Conservation (phyloP, 768 basidiomycete species). For the Strobilomyces dryophilus region DNA sequence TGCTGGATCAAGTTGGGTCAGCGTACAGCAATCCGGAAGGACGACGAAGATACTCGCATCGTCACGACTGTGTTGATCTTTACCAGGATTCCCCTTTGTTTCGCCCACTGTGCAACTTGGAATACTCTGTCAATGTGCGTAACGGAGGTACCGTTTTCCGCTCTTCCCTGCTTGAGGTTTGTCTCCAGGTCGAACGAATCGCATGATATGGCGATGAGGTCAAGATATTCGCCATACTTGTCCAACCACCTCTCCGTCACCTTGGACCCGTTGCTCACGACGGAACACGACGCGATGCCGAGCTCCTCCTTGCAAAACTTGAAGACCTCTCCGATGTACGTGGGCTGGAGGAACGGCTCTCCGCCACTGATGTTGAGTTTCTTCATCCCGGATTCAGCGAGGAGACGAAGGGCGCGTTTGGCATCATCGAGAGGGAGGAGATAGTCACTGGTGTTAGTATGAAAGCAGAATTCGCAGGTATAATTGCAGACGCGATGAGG, state of each 20-base stretch:
- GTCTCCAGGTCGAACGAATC: constrained; percentile 37
- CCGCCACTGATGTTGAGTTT: constrained; percentile 37
- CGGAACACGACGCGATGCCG: constrained; percentile 31
- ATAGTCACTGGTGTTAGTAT: constrained; percentile 33
- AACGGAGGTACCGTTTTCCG: constrained; percentile 29
- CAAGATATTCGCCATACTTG: constrained; percentile 35
- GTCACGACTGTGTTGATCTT: constrained; percentile 37
- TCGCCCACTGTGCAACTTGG: constrained; percentile 34
- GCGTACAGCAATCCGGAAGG: neutral
- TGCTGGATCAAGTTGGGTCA: constrained; percentile 16
- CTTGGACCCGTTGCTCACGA: constrained; percentile 37
- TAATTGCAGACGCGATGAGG: constrained; percentile 31
- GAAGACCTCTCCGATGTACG: constrained; percentile 37
- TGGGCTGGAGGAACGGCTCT: constrained; percentile 36
- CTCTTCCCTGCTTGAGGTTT: constrained; percentile 32
- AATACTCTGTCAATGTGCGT: constrained; percentile 33
- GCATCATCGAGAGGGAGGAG: constrained; percentile 36
- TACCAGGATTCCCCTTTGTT: constrained; percentile 33
- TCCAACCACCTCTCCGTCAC: constrained; percentile 41
- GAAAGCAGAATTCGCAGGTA: constrained; percentile 41
- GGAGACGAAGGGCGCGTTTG: constrained; percentile 31
- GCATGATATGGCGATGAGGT: constrained; percentile 41
- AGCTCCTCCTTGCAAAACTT: constrained; percentile 37
- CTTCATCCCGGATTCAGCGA: constrained; percentile 32
- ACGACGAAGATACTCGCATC: constrained; percentile 11